Conservation (phyloP, 495 filamentous ascomycete species). For the Letharia columbiana region DNA sequence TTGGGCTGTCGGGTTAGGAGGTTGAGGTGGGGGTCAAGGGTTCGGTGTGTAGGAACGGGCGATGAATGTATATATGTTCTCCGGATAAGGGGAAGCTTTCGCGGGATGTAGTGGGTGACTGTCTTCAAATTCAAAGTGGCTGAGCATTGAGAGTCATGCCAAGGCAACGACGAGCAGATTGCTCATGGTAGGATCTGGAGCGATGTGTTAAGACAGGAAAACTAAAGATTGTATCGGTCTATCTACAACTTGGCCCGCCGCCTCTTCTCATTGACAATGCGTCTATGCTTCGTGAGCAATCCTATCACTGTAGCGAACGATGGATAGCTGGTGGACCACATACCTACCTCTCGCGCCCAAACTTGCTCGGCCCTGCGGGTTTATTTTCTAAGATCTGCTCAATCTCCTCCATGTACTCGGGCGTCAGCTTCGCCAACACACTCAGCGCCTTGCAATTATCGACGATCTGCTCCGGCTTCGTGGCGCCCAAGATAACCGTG, state of each 20-base stretch:
- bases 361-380: constrained; percentile 8
- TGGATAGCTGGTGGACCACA: background rate
- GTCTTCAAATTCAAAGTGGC: too few relatives aligned
- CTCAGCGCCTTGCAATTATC: constrained; percentile 60
- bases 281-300: background rate
- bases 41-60: too few relatives aligned
- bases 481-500: constrained; percentile 70
- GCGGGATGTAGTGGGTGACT: too few relatives aligned
- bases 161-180: background rate
- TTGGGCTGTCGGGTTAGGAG: background rate
- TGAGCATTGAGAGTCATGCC: too few relatives aligned
- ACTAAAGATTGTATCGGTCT: background rate
- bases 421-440: constrained; percentile 44
- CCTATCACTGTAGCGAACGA: background rate
- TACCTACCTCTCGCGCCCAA: constrained; percentile 19
- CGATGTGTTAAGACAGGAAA: too few relatives aligned
- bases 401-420: constrained; percentile 49
- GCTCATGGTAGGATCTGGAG: background rate
- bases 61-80: too few relatives aligned
- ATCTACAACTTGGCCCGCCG: background rate
- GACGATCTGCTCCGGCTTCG: constrained; percentile 59
- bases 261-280: background rate
- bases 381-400: constrained; percentile 31
- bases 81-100: too few relatives aligned
- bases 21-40: background rate